Evolutionary conservation across 1,284 basidiomycete species (phyloP), one percentile per base, ranked within the genome.

Genomic region (Anthracocystis walkeri): DNA sequence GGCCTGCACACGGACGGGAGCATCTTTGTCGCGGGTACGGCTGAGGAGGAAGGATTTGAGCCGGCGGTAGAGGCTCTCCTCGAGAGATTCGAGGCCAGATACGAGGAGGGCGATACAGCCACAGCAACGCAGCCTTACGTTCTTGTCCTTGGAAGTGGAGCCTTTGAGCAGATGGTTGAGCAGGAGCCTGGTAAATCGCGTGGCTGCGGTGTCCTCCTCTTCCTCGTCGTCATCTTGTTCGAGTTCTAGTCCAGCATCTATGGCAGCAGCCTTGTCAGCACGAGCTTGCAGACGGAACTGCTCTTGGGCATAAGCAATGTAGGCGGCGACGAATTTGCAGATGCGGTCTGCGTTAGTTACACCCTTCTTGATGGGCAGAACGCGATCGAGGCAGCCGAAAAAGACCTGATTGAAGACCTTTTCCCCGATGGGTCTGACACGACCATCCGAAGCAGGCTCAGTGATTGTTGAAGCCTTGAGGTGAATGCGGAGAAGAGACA

Each of bases 81-180:
- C 95, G 81, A 66, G 58, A 16, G 57, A 48, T 21, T 66, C 59
- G 16, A 70, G 60, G 8, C 62, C 54, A 45, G 57, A 65, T 50
- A 85, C 74, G 35, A 84, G 77, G 11, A 85, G 67, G 7, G 82
- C 80, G n/a, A 84, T 91, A 87, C 94, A 90, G 64, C 93, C 91
- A 0, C 93, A 89, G 66, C 91, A 91, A 20, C 95, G 90, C 80
- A 91, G 94, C 12, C 95, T 89, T 25, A 93, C 91, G 58, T 90
- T 89, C 87, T 96, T 97, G 87, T 95, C 92, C 86, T 96, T 97
- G 3, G 95, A 92, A 12, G 89, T 85, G 85, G 95, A 95, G 0
- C 95, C 95, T 66, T 90, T 89, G 57, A 95, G 87, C 25, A 97
- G 88, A 87, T 93, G 93, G 53, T 89, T 89, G 59, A 97, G 87